Percentiles rank a stretch among this genome's conserved stretches.
These are phyloP conservation scores for Buddleja alternifolia DNA, from an alignment of 257 asterid species.

Conservation along the genomic window DNA sequence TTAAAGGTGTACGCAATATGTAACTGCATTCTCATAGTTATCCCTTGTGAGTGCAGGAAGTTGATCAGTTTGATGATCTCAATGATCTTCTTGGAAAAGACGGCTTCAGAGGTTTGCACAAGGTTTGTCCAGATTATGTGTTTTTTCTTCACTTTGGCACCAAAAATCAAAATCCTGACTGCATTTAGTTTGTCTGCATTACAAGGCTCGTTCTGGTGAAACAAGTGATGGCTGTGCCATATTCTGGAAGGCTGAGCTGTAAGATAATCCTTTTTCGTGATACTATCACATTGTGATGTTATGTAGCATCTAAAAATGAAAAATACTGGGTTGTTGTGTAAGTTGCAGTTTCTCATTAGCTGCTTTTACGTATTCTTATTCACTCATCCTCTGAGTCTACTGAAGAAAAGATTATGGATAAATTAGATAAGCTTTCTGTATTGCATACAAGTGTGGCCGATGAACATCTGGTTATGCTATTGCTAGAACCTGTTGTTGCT, in stretches of 20 bases:
- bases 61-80: slow-evolving; percentile 73
- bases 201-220: slow-evolving; percentile 80
- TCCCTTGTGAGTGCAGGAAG: slow-evolving; percentile 64
- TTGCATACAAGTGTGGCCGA: not conserved
- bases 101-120: slow-evolving; percentile 78
- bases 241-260: slow-evolving; percentile 76
- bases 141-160: slow-evolving; percentile 24
- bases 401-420: slow-evolving; percentile 19
- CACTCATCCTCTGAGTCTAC: not conserved
- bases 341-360: slow-evolving; percentile 8
- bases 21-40: slow-evolving; percentile 26
- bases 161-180: slow-evolving; percentile 29
- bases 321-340: slow-evolving; percentile 3
- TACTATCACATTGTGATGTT: not conserved
- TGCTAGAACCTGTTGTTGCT: slow-evolving; percentile 28
- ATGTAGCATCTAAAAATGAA: slow-evolving; percentile 7
- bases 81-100: slow-evolving; percentile 55
- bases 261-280: slow-evolving; percentile 39
- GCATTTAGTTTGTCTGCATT: slow-evolving; percentile 30
- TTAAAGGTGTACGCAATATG: slow-evolving; percentile 12
- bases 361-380: slow-evolving; percentile 8
- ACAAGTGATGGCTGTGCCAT: slow-evolving; percentile 83
- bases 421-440: slow-evolving; percentile 16
- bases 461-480: slow-evolving; percentile 19
- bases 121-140: slow-evolving; percentile 45